These are phyloP conservation scores for Rhizopogon vulgaris DNA, from an alignment of 768 basidiomycete genomes.

Conservation along the genomic window DNA sequence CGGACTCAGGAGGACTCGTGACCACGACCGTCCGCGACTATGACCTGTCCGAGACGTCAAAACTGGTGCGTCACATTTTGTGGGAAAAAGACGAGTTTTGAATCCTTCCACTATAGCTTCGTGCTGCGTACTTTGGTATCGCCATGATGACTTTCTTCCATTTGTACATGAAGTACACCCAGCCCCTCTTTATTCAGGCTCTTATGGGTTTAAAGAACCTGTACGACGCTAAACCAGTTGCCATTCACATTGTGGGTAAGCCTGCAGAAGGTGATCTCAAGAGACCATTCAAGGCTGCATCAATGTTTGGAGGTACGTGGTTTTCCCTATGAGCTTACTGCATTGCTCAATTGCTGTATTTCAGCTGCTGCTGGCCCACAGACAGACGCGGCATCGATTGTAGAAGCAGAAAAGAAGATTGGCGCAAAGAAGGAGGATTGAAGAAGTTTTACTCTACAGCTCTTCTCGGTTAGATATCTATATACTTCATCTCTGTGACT, in stretches of 20 bases:
- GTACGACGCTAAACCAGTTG: conserved; percentile 80
- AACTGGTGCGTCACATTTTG: conserved; percentile 46
- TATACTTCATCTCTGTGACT: neutral
- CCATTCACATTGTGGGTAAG: conserved; percentile 77
- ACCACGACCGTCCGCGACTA: conserved; percentile 95
- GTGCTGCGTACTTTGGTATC: conserved; percentile 63
- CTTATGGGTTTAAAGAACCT: conserved; percentile 93
- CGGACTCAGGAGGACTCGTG: conserved; percentile 65
- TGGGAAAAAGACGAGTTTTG: neutral
- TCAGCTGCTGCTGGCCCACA: conserved; percentile 59
- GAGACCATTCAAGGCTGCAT: conserved; percentile 78
- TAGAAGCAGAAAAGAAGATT: conserved; percentile 83
- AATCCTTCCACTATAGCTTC: conserved; percentile 36
- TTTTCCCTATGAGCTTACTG: neutral
- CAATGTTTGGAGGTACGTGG: conserved; percentile 65
- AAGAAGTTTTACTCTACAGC: conserved; percentile 4
- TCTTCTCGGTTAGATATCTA: neutral
- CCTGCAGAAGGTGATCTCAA: conserved; percentile 81
- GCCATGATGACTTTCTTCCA: conserved; percentile 93
- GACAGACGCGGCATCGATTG: conserved; percentile 81
- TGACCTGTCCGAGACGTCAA: conserved; percentile 82
- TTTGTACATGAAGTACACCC: conserved; percentile 90
- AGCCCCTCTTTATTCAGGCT: conserved; percentile 91
- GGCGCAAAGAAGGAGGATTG: conserved; percentile 79
- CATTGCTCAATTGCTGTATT: conserved; percentile 1